Evolutionary conservation across 139 green algal species (phyloP).

Genomic region (Volvox africanus): DNA sequence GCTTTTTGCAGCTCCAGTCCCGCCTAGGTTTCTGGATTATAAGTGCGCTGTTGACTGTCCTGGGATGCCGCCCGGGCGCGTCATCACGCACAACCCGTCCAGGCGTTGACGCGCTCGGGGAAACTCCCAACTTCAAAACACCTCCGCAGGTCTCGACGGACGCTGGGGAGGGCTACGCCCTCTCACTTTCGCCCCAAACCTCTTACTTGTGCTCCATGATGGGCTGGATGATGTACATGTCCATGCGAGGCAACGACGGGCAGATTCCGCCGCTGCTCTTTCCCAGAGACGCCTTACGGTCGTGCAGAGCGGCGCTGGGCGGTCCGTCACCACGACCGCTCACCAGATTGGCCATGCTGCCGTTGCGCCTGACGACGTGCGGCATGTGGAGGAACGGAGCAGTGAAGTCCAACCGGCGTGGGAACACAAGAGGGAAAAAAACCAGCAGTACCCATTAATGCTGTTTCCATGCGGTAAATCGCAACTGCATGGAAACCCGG

Average conservation of each 20-base stretch:
- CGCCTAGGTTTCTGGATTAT: too few species aligned
- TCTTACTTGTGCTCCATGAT: conserved; percentile 67
- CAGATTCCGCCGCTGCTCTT: conserved; percentile 56
- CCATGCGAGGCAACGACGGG: conserved; percentile 63
- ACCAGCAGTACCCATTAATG: too few species aligned
- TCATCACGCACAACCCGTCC: too few species aligned
- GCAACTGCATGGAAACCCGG: too few species aligned
- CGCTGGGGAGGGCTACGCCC: background rate
- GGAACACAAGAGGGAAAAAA: too few species aligned
- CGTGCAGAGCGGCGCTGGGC: conserved; percentile 7
- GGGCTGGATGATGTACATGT: conserved; percentile 77
- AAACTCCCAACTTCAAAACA: background rate
- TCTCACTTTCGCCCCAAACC: background rate
- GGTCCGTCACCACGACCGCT: background rate
- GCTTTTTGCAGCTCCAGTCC: too few species aligned
- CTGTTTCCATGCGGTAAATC: too few species aligned
- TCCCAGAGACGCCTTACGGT: conserved; percentile 47
- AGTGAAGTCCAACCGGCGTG: too few species aligned
- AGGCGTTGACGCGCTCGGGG: too few species aligned
- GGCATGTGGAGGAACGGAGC: too few species aligned
- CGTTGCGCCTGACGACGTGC: conserved; percentile 32
- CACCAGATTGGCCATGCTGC: conserved; percentile 26
- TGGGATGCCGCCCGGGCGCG: too few species aligned
- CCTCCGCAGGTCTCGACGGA: background rate
- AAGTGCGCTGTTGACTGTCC: too few species aligned